Evolutionary conservation across 768 basidiomycete genomes (phyloP), one percentile per base, ranked within the genome.

Genomic region (Phaeotremella fagi): DNA sequence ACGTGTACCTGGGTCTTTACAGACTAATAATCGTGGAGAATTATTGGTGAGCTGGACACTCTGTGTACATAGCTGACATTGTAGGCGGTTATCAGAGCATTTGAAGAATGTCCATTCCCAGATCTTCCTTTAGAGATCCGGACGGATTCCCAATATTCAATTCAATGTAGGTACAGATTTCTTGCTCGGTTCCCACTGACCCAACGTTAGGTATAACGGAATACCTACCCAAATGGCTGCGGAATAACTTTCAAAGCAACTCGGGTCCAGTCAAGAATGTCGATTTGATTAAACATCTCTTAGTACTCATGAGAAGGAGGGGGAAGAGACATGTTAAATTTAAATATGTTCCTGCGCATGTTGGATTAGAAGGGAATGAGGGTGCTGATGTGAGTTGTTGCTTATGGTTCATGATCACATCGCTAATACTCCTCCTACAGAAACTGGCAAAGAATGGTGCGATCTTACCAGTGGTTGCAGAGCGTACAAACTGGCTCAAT

Each of bases 81-180:
- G 6, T 65, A 94, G 91, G 89, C 90, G 11, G 88, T 95, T 54
- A 78, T 86, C 18, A 83, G 90, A 18, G 80, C 85, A 18, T 77
- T 97, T 4, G 89, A 95, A 72, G 82, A 81, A 0, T 80, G 84
- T 1, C 85, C 86, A 0, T 68, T 59, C 29, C 77, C 73, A 9
- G 75, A 77, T 11, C 77, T 78, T 42, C 73, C 82, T 0, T 75
- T 97, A 1, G 64, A 87, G 45, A 87, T 95, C 64, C 85, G 85
- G 62, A 85, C 88, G 0, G 92, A 97, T 73, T 95, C 91, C 0
- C 75, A 82, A 41, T 95, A 95, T 64, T 83, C 83, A 1, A 89
- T 90, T 3, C 75, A 82, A 45, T 90, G 91, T 91, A 55, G 50
- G 73, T 52, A 9, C 24, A 22, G 2, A 22, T 38, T 27, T 24